Conservation (phyloP, 192 early-diverging fungal species). For the Diversispora epigaea region DNA sequence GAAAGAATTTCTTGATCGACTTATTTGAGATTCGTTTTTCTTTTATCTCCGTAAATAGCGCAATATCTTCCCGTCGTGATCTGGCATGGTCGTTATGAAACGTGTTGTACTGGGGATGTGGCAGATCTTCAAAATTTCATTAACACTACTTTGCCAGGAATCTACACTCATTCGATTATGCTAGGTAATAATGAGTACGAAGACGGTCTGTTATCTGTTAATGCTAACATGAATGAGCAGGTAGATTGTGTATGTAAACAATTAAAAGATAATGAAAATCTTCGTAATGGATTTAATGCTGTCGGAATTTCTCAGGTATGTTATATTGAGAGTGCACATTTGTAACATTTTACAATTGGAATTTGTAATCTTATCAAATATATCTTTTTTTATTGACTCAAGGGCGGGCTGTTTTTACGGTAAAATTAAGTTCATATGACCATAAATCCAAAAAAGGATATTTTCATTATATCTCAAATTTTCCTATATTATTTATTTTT, state of each 20-base stretch:
- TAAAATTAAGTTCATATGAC: not conserved
- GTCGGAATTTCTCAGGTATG: conserved; percentile 86
- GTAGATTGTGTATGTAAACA: conserved; percentile 74
- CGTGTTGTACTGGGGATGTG: too few species aligned
- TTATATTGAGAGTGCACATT: not conserved
- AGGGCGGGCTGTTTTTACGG: conserved; percentile 47
- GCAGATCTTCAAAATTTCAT: too few species aligned
- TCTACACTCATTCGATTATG: too few species aligned
- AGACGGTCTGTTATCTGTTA: too few species aligned
- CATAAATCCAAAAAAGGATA: not conserved
- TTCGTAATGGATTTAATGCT: conserved; percentile 80
- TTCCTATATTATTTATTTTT: not conserved
- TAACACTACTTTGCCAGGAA: too few species aligned
- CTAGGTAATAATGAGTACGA: too few species aligned
- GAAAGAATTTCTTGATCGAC: too few species aligned
- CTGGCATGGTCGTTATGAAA: too few species aligned
- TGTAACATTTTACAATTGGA: not conserved
- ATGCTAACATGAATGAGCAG: conserved; percentile 27
- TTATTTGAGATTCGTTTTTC: too few species aligned
- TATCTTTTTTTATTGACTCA: not conserved
- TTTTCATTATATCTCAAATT: not conserved
- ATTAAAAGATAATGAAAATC: conserved; percentile 56
- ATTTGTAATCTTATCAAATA: not conserved
- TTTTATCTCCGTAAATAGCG: too few species aligned
- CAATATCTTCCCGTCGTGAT: too few species aligned